phyloP scores from a whole-genome alignment of 2,329 filamentous ascomycete genomes.

The Teratosphaeria zuluensis region DNA sequence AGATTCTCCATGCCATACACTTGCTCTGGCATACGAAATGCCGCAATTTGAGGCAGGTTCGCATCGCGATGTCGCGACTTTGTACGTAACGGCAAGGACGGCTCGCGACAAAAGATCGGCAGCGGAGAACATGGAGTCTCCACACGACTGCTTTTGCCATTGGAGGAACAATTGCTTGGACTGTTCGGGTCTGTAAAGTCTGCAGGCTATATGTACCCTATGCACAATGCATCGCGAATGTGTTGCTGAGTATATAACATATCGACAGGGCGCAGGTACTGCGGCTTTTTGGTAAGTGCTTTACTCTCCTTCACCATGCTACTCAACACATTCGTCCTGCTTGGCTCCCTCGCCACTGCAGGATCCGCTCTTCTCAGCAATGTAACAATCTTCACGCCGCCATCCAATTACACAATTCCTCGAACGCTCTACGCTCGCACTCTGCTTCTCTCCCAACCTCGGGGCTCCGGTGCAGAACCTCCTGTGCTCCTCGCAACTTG shows the following conservation, averaged over 20 bases:
- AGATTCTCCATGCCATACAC: neutral
- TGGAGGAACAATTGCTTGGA: neutral
- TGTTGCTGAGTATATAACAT: neutral
- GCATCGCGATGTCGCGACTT: too few species aligned
- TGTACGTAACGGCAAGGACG: neutral
- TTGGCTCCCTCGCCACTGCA: neutral
- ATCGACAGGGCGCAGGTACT: neutral
- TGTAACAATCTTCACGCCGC: conserved; percentile 17
- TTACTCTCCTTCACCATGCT: neutral
- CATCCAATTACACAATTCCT: conserved; percentile 18
- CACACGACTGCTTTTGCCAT: neutral
- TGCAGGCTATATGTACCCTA: neutral
- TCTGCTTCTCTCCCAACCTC: conserved; percentile 28
- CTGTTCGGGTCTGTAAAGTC: neutral
- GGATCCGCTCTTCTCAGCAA: conserved; percentile 7
- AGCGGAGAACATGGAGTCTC: neutral
- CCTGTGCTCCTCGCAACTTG: conserved; percentile 40
- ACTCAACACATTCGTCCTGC: neutral
- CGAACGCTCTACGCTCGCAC: conserved; percentile 45
- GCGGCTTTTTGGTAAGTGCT: neutral
- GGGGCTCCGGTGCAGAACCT: conserved; percentile 23
- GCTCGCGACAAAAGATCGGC: neutral
- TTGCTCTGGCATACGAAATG: neutral
- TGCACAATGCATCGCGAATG: neutral
- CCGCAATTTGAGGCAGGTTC: neutral